Evolutionary conservation across 192 early-diverging fungal species (phyloP), one percentile per base, ranked within the genome.

Genomic region (Geranomyces variabilis): DNA sequence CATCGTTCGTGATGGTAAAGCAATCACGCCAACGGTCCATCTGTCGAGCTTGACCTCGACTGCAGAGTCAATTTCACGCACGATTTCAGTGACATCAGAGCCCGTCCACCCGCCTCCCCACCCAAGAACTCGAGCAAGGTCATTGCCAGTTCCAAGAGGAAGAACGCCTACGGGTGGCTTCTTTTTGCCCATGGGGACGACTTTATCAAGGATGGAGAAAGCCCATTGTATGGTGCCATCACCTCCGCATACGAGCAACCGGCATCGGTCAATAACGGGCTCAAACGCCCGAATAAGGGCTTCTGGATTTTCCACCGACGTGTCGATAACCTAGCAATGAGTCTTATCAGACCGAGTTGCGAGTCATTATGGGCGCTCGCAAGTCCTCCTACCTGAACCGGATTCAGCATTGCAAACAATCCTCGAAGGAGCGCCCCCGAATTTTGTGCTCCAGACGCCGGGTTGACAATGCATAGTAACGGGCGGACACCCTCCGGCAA

Each of bases 111-210:
- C 75, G 60, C 75, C 75, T 22, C 75, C 75, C 75, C 75, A 76
- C 24, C 81, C 78, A 14, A 84, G 68, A 8, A 84, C 79, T 19
- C 79, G 63, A 5, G 81, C 75, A 28, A 84, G 77, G 68, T 84
- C 83, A 47, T 84, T 84, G 12, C 83, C 83, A 24, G 83, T 84
- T 46, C 83, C 83, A n/a, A 83, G 62, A 19, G 83, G 83, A 10
- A 84, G 44, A 15, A 84, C 45, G 29, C 71, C 79, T 14, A 84
- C 77, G 17, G 77, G 67, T 6, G 82, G 75, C 26, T 56, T 45
- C 44, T 44, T 34, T 44, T 71, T 33, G 4, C 61, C 76, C n/a
- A 60, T 48, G 6, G 71, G 55, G 7, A 68, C 49, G 1, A 66
- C 59, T 17, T 74, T 62, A 51, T 84, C 83, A 14, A 84, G 72